Evolutionary conservation across 1,139 yeast species (phyloP), one percentile per base, ranked within the genome.

Genomic region (Taphrina pruni): DNA sequence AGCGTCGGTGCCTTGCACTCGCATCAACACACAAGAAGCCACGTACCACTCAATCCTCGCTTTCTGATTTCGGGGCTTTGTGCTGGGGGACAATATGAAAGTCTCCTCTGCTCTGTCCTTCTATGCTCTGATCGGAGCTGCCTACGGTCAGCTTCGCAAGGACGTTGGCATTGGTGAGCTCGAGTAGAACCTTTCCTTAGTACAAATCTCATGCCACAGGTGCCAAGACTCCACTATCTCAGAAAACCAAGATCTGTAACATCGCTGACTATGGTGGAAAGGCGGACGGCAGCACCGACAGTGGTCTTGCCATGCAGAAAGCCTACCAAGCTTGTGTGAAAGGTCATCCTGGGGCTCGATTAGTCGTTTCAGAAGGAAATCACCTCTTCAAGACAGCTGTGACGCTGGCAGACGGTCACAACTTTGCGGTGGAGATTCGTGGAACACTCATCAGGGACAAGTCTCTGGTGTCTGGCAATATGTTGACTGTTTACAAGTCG

Each of bases 171-270:
- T 38, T 36, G 58, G 58, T 54, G 36, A 36, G 58, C n/a, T 20
- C 20, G 9, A 11, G 20, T 9, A 2, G 43, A 14, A 39, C 14
- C 43, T 17, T 12, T 45, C 17, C 12, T 12, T 12, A 45, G n/a
- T 12, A 17, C n/a, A n/a, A 7, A 7, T 45, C 48, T 45, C 8
- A 50, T 8, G 2, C 17, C 1, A 11, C 9, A 54, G 58, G 58
- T 54, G 58, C 58, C 21, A 20, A 17, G 35, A 54, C 58, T 17
- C 58, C 58, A 17, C 11, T 54, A 17, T 32, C 41, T 2, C 41
- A 54, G 58, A 54, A 54, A 20, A 54, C 58, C 58, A 54, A 17
- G 26, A 38, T 54, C 36, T 54, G 58, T 20, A 54, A 54, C 45
- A 36, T 54, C 14, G 41, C 17, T 8, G 58, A 54, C 17, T 54